A percentile compares a stretch with the other conserved stretches of the same genome.
These are phyloP conservation scores for Scheffersomyces insectosa DNA, from an alignment of 1,139 yeast species.

Conservation along the genomic window DNA sequence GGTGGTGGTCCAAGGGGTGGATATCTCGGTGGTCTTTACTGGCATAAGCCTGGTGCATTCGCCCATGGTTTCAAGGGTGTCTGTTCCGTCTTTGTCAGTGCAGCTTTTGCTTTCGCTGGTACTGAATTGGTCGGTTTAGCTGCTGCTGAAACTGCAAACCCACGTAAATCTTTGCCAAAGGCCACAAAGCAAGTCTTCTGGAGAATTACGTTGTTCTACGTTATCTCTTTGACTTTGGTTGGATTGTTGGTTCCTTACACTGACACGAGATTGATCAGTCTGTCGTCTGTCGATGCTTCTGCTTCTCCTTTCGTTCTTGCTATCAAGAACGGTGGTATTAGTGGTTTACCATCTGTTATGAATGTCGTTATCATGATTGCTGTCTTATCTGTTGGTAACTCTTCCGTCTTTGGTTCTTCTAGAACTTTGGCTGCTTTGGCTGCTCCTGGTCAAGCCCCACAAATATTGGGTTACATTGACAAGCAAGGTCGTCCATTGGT, in stretches of 20 bases:
- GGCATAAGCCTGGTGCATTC: constrained; percentile 46
- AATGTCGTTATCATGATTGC: constrained; percentile 27
- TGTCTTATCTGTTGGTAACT: constrained; percentile 28
- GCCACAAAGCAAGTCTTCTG: constrained; percentile 75
- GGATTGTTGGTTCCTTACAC: constrained; percentile 70
- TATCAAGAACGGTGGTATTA: constrained; percentile 23
- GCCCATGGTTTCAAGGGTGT: constrained; percentile 46
- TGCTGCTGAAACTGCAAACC: constrained; percentile 45
- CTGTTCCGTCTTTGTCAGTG: constrained; percentile 42
- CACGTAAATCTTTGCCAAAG: constrained; percentile 59
- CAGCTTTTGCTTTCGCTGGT: constrained; percentile 44
- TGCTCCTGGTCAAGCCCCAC: constrained; percentile 80
- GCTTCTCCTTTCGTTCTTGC: constrained; percentile 75
- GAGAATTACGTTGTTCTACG: constrained; percentile 67
- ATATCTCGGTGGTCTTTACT: constrained; percentile 48
- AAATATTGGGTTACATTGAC: constrained; percentile 70
- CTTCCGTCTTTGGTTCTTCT: constrained; percentile 70
- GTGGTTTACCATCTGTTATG: constrained; percentile 26
- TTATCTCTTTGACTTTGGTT: constrained; percentile 57
- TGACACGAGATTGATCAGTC: constrained; percentile 49
- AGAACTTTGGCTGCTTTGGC: constrained; percentile 83
- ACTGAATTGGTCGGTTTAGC: constrained; percentile 52
- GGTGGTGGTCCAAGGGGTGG: constrained; percentile 41
- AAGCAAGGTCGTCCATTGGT: constrained; percentile 72
- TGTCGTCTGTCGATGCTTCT: constrained; percentile 51